Base-by-base conservation (phyloP, 257 asterid species). In the Nicotiana undulata region DNA sequence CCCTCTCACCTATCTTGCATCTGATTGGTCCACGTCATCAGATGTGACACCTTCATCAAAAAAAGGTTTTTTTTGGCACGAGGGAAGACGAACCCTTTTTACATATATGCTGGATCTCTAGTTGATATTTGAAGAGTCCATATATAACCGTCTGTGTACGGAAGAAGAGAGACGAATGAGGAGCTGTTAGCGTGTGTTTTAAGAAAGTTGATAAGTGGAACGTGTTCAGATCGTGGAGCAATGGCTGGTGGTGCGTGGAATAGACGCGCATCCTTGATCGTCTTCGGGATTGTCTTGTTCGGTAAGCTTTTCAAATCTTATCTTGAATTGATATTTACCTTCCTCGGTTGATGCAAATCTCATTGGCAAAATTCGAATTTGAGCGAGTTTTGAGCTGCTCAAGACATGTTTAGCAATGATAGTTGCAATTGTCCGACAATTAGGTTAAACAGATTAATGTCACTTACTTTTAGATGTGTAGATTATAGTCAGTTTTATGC, bases 21-120 rank as follows among this genome's bases (percentile, higher is more conserved):
- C 3, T 80, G 29, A 90, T 89, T 91, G 92, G 97, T 84, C 94
- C 97, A 92, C 82, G 87, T 90, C 85, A 86, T 56, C 86, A 77
- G 0, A 10, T 1, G 20, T 87, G 96, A 88, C 96, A 85, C 72
- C 7, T 34, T 24, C 63, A 76, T 34, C 68, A 5, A 37, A 26
- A 1, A 13, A 29, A 15, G 9, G 11, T 55, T 53, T 15, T 17
- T 16, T 55, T 55, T 53, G 79, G 76, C 83, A 59, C 61, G 75
- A 32, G 53, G 16, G 12, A 5, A 75, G 46, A 66, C 61, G 75
- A 15, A 80, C 29, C 58, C 3, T 16, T 17, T 52, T 15, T 16
- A 16, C 11, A 49, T 49, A 2, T 49, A 11, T 9, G 53, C 15
- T 49, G 53, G 53, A 11, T 49, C 53, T 49, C 53, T 49, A 44